These are phyloP conservation scores for Claviceps digitariae DNA, from an alignment of 2,329 filamentous ascomycete species.

Conservation along the genomic window DNA sequence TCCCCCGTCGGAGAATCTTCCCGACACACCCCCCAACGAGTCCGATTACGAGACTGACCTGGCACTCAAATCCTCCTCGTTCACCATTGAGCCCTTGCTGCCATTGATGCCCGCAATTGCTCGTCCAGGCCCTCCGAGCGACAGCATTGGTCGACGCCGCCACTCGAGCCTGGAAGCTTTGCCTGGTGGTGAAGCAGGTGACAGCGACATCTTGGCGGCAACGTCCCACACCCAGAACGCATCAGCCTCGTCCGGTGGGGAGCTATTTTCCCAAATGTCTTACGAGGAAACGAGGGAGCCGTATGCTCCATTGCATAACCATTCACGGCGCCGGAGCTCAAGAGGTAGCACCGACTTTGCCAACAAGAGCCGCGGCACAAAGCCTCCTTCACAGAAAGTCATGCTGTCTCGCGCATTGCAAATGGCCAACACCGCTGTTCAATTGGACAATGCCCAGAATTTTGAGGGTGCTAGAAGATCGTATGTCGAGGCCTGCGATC, in stretches of 20 bases:
- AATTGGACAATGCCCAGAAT: slow-evolving; percentile 92
- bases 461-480: slow-evolving; percentile 83
- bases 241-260: background rate
- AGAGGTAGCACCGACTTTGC: slow-evolving; percentile 19
- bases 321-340: slow-evolving; percentile 19
- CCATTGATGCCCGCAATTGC: slow-evolving; percentile 14
- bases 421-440: slow-evolving; percentile 89
- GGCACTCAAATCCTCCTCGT: background rate
- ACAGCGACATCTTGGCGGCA: slow-evolving; percentile 7
- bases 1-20: background rate
- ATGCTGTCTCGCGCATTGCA: slow-evolving; percentile 94
- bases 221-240: slow-evolving; percentile 7
- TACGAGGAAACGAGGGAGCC: slow-evolving; percentile 18
- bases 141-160: background rate
- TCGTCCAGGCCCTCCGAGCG: slow-evolving; percentile 13
- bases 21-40: slow-evolving; percentile 5
- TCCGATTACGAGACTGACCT: background rate
- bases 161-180: slow-evolving; percentile 4
- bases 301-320: slow-evolving; percentile 14
- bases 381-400: slow-evolving; percentile 67
- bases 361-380: slow-evolving; percentile 18
- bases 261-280: slow-evolving; percentile 14
- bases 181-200: slow-evolving; percentile 6
- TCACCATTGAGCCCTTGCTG: background rate
- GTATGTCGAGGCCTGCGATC: slow-evolving; percentile 78